Percentiles rank a stretch among this genome's conserved stretches.
Conservation (phyloP, 1,284 basidiomycete genomes). For the Coniferiporia sulphurascens region DNA sequence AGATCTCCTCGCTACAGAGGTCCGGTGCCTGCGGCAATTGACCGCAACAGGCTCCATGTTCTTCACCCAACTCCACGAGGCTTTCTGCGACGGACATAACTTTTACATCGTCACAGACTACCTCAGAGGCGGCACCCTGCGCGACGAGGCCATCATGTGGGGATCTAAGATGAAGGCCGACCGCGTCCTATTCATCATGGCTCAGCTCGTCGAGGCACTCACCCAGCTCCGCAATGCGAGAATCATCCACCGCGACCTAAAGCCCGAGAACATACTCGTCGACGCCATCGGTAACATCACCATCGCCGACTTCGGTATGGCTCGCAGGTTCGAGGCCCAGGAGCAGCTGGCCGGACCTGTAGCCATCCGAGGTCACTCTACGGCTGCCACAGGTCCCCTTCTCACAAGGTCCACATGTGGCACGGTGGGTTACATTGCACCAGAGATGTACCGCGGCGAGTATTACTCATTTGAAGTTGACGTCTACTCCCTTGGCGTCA, state of each 20-base stretch:
- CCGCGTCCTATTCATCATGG: too few relatives aligned
- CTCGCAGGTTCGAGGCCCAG: conserved; percentile 22
- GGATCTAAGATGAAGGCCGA: too few relatives aligned
- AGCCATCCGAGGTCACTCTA: too few relatives aligned
- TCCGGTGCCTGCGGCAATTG: conserved; percentile 2
- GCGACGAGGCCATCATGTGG: too few relatives aligned
- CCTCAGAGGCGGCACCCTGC: too few relatives aligned
- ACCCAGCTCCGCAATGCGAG: too few relatives aligned
- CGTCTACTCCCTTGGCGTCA: conserved; percentile 44
- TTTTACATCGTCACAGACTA: too few relatives aligned
- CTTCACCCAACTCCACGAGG: neutral
- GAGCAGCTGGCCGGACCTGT: neutral
- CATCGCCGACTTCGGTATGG: conserved; percentile 63
- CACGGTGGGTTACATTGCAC: conserved; percentile 9
- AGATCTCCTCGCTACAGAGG: conserved; percentile 5
- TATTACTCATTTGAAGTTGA: conserved; percentile 52
- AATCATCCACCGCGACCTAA: too few relatives aligned
- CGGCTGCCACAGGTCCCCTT: conserved; percentile 24
- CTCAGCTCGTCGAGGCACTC: too few relatives aligned
- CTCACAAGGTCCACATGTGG: conserved; percentile 17
- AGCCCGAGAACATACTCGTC: too few relatives aligned
- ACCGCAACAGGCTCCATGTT: neutral
- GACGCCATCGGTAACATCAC: conserved; percentile 51
- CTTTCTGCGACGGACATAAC: too few relatives aligned
- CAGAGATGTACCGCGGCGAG: conserved; percentile 41